These are phyloP conservation scores for Nicotiana otophora DNA, from an alignment of 257 asterid genomes.

Conservation along the genomic window DNA sequence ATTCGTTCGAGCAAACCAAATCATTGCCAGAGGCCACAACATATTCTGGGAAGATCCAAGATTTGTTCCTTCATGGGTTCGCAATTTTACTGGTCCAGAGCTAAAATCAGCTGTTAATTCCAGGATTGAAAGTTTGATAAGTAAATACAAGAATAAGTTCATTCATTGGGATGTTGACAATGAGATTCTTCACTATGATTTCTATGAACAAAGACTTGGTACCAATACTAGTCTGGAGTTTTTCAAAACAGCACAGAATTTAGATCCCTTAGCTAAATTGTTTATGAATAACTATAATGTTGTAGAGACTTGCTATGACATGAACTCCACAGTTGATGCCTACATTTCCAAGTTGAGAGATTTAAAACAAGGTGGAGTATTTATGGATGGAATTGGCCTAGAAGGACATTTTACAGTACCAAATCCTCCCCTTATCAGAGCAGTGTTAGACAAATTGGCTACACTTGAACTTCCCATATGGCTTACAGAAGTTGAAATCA, in stretches of 20 bases:
- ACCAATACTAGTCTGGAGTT: conserved; percentile 34
- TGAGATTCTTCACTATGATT: conserved; percentile 33
- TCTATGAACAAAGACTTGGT: conserved; percentile 36
- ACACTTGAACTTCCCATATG: conserved; percentile 43
- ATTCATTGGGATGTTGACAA: conserved; percentile 46
- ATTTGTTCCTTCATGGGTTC: conserved; percentile 24
- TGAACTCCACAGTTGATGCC: conserved; percentile 39
- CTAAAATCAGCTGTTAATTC: conserved; percentile 29
- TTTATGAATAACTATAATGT: conserved; percentile 48
- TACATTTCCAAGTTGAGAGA: conserved; percentile 32
- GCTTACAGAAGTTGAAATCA: conserved; percentile 51
- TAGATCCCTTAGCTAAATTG: conserved; percentile 41
- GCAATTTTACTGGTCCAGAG: conserved; percentile 19
- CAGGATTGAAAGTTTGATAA: conserved; percentile 32
- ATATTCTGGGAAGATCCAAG: conserved; percentile 39
- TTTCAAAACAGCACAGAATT: conserved; percentile 25
- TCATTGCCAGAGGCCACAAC: conserved; percentile 35
- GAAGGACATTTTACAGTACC: conserved; percentile 48
- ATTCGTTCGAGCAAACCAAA: conserved; percentile 31
- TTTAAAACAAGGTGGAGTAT: conserved; percentile 27
- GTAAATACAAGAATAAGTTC: conserved; percentile 34
- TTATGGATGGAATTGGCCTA: conserved; percentile 42
- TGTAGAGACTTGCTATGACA: conserved; percentile 39
- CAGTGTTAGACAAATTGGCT: conserved; percentile 40
- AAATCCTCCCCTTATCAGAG: conserved; percentile 46